Evolutionary conservation across 2,329 filamentous ascomycete species (phyloP).

Genomic region (Grosmannia serpens): DNA sequence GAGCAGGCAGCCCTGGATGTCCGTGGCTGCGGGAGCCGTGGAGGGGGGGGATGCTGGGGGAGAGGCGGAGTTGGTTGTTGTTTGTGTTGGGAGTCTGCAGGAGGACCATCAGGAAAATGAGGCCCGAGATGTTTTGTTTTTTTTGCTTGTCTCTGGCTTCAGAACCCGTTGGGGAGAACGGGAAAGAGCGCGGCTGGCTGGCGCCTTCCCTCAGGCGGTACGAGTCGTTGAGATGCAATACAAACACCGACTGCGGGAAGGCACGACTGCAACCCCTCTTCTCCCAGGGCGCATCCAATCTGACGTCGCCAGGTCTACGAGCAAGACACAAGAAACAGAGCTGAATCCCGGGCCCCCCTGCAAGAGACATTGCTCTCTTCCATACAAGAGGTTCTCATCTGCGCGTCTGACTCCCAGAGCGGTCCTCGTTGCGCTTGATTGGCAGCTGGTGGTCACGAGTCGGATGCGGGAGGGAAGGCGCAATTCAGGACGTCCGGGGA

Average conservation of each 20-base stretch:
- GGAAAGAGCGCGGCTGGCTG: not conserved
- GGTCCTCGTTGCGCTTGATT: no score
- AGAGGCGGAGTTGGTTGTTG: not conserved
- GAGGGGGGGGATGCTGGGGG: not conserved
- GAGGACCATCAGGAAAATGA: not conserved
- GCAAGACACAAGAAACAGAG: no score
- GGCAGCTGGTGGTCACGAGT: no score
- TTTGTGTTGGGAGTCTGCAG: not conserved
- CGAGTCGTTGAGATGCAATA: not conserved
- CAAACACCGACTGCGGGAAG: not conserved
- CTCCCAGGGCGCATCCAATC: not conserved
- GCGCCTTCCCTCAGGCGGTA: not conserved
- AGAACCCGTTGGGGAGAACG: not conserved
- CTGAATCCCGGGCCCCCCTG: no score
- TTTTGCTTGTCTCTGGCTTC: no score
- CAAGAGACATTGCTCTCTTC: no score
- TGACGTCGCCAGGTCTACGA: no score
- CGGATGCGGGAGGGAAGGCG: not conserved
- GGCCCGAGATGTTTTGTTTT: not conserved
- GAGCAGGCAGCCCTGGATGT: not conserved
- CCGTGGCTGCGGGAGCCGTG: conserved; percentile 3
- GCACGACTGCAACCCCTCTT: not conserved
- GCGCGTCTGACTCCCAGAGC: no score
- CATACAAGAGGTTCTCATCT: no score
- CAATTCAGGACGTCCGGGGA: not conserved